These are phyloP conservation scores for Lachnellula cervina DNA, from an alignment of 2,329 filamentous ascomycete genomes.

Conservation along the genomic window DNA sequence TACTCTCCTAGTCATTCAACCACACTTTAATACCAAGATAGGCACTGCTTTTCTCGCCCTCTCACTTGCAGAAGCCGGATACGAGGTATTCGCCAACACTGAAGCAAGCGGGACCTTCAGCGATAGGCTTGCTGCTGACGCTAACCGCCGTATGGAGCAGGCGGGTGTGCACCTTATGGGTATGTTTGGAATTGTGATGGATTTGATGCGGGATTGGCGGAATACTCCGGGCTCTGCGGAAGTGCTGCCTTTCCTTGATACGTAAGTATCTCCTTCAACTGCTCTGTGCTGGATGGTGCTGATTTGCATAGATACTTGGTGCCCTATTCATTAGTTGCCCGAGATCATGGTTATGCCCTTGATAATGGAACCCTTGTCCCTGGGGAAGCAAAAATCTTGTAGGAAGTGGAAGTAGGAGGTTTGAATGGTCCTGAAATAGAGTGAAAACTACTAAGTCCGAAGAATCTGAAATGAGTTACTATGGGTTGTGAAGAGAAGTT, in stretches of 20 bases:
- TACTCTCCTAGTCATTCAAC: neutral
- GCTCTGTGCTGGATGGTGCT: neutral
- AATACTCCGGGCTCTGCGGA: conserved; percentile 45
- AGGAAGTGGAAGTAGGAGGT: neutral
- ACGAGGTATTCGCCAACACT: conserved; percentile 68
- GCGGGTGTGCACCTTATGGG: conserved; percentile 55
- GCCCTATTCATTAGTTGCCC: conserved; percentile 58
- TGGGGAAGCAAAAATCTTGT: conserved; percentile 42
- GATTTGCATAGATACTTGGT: conserved; percentile 46
- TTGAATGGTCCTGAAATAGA: too few species aligned
- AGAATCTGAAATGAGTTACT: neutral
- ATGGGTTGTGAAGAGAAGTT: neutral
- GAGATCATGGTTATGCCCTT: conserved; percentile 56
- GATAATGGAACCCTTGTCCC: conserved; percentile 53
- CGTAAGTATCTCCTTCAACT: conserved; percentile 28
- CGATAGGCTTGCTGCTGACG: conserved; percentile 53
- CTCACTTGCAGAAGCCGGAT: conserved; percentile 65
- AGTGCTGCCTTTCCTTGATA: conserved; percentile 60
- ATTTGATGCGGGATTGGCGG: conserved; percentile 29
- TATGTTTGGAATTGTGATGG: conserved; percentile 28
- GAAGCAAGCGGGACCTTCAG: conserved; percentile 66
- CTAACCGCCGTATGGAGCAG: conserved; percentile 61
- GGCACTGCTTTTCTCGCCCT: conserved; percentile 67
- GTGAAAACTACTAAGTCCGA: too few species aligned
- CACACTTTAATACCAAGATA: conserved; percentile 14